A percentile compares a stretch with the other conserved stretches of the same genome.
Evolutionary conservation across 1,284 basidiomycete genomes (phyloP).

Genomic region (Pisolithus thermaeus): DNA sequence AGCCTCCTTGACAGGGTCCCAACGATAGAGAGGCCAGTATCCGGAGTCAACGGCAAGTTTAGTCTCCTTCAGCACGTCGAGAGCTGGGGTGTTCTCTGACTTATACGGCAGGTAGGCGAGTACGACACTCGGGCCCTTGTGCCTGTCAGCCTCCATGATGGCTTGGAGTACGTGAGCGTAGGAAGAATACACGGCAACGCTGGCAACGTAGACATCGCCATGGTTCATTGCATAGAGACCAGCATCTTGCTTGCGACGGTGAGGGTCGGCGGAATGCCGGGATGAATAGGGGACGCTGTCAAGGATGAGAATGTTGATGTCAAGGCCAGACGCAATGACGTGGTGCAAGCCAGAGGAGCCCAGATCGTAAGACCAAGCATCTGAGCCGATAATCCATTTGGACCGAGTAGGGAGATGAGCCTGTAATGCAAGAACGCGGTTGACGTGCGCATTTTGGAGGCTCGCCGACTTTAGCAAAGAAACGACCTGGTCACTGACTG

Average conservation of each 20-base stretch:
- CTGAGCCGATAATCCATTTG: constrained; percentile 96
- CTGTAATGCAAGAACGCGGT: constrained; percentile 54
- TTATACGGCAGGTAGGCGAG: constrained; percentile 93
- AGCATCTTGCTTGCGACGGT: constrained; percentile 85
- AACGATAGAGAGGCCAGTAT: constrained; percentile 98
- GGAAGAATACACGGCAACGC: constrained; percentile 92
- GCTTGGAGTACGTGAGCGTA: constrained; percentile 95
- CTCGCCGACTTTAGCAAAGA: constrained; percentile 44
- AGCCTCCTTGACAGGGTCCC: constrained; percentile 84
- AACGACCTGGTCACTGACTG: constrained; percentile 58
- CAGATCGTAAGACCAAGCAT: constrained; percentile 96
- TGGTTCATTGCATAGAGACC: constrained; percentile 99
- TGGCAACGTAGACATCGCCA: constrained; percentile 94
- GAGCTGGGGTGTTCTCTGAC: constrained; percentile 69
- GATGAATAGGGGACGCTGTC: constrained; percentile 87
- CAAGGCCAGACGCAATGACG: constrained; percentile 82
- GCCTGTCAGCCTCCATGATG: constrained; percentile 87
- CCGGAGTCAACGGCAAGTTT: constrained; percentile 95
- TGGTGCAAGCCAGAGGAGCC: constrained; percentile 97
- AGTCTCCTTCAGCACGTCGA: constrained; percentile 92
- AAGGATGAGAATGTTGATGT: constrained; percentile 94
- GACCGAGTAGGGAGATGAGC: constrained; percentile 63
- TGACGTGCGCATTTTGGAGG: constrained; percentile 40
- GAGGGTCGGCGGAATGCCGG: constrained; percentile 65
- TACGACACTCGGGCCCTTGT: constrained; percentile 87